These are phyloP conservation scores for Phialophora chinensis DNA, from an alignment of 2,329 filamentous ascomycete genomes.

Conservation along the genomic window DNA sequence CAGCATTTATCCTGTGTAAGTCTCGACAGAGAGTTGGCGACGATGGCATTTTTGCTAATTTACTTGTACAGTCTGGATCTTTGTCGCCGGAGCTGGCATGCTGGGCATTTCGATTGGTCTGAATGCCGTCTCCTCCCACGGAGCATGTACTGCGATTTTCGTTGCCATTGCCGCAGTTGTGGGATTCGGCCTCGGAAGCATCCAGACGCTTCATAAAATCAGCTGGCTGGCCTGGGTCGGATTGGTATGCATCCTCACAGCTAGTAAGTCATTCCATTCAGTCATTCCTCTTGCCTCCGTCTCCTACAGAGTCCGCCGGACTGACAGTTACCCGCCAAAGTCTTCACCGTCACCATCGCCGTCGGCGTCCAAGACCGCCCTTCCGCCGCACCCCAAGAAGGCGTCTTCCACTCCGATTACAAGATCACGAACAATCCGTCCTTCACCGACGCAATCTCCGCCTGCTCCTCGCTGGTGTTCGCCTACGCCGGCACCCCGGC, in stretches of 20 bases:
- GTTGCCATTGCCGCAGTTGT: conserved; percentile 59
- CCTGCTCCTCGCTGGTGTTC: conserved; percentile 47
- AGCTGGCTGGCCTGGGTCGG: conserved; percentile 68
- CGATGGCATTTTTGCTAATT: conserved; percentile 57
- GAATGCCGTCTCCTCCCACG: conserved; percentile 65
- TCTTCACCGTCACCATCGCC: conserved; percentile 58
- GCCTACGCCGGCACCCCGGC: conserved; percentile 54
- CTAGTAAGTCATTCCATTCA: conserved; percentile 40
- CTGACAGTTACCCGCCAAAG: conserved; percentile 52
- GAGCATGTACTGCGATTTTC: conserved; percentile 65
- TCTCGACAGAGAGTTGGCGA: conserved; percentile 47
- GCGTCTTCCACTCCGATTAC: conserved; percentile 42
- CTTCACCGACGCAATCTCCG: conserved; percentile 46
- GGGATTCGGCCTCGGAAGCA: conserved; percentile 57
- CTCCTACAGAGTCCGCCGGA: not conserved
- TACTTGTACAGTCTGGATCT: conserved; percentile 4
- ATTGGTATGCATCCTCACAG: conserved; percentile 63
- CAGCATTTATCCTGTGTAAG: conserved; percentile 59
- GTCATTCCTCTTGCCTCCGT: not conserved
- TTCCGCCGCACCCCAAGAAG: conserved; percentile 42
- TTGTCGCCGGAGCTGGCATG: conserved; percentile 57
- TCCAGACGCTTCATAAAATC: conserved; percentile 66
- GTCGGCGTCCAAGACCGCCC: conserved; percentile 47
- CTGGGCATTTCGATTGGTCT: conserved; percentile 64
- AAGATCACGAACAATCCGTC: conserved; percentile 40